phyloP scores from a whole-genome alignment of 2,329 filamentous ascomycete genomes.

The Monilinia fructicola region DNA sequence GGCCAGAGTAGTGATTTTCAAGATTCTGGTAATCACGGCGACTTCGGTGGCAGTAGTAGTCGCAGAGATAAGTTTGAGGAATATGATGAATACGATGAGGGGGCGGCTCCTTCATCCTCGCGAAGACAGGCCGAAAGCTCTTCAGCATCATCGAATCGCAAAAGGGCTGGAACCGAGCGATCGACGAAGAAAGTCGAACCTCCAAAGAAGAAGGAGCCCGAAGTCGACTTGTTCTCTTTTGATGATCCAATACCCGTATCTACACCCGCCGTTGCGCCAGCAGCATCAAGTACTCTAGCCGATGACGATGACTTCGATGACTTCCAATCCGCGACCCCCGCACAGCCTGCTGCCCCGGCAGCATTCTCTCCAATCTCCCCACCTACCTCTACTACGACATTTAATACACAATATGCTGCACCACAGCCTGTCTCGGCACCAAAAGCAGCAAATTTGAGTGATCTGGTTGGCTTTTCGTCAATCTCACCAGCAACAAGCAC shows the following conservation, averaged over 20 bases:
- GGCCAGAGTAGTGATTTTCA: conserved; percentile 73
- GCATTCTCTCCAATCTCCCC: conserved; percentile 44
- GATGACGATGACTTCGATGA: conserved; percentile 92
- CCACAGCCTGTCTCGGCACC: conserved; percentile 84
- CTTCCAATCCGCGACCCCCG: conserved; percentile 82
- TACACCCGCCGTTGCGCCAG: conserved; percentile 46
- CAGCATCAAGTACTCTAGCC: conserved; percentile 44
- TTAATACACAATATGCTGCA: conserved; percentile 70
- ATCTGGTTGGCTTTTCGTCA: conserved; percentile 76
- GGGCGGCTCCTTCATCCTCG: conserved; percentile 52
- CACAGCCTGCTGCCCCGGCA: conserved; percentile 47
- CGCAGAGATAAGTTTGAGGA: conserved; percentile 84
- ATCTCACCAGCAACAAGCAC: conserved; percentile 70
- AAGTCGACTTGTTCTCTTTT: conserved; percentile 89
- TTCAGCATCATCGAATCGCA: conserved; percentile 31
- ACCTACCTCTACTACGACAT: conserved; percentile 52
- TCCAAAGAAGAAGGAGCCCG: conserved; percentile 81
- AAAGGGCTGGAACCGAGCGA: conserved; percentile 47
- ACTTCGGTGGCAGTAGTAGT: conserved; percentile 39
- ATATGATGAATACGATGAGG: conserved; percentile 95
- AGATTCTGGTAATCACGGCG: conserved; percentile 47
- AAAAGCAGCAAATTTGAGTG: conserved; percentile 76
- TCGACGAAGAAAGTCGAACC: conserved; percentile 65
- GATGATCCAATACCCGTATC: conserved; percentile 66
- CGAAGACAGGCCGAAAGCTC: conserved; percentile 36